A percentile compares a stretch with the other conserved stretches of the same genome.
Conservation (phyloP, 2,329 filamentous ascomycete genomes). For the Celoporthe dispersa region DNA sequence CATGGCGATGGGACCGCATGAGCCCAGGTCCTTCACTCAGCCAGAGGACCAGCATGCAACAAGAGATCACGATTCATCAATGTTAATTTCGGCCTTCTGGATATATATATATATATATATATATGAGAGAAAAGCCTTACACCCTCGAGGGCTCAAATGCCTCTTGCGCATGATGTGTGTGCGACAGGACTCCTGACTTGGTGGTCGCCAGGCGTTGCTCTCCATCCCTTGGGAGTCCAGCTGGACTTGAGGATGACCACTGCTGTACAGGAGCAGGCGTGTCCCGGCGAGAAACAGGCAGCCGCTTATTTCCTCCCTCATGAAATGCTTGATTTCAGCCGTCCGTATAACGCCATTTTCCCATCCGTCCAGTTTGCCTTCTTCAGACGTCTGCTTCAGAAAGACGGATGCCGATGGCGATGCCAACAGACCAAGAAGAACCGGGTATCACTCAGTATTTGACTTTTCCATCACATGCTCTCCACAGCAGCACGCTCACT, state of each 20-base stretch:
- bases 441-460: neutral
- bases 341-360: slow-evolving; percentile 26
- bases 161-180: neutral
- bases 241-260: neutral
- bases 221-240: neutral
- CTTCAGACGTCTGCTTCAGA: slow-evolving; percentile 4
- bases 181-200: neutral
- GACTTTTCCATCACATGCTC: slow-evolving; percentile 3
- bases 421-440: slow-evolving; percentile 6
- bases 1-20: neutral
- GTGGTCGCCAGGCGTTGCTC: neutral
- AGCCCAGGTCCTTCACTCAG: neutral
- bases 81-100: slow-evolving; percentile 1
- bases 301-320: neutral
- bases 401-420: slow-evolving; percentile 7
- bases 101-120: too few relatives aligned
- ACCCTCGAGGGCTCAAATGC: neutral
- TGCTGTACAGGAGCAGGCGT: neutral
- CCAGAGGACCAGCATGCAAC: neutral
- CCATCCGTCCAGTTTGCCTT: slow-evolving; percentile 13
- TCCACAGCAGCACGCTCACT: slow-evolving; percentile 13
- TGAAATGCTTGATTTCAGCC: slow-evolving; percentile 22
- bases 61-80: neutral
- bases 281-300: neutral
- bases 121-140: slow-evolving; percentile 1